Evolutionary conservation across 139 green algal genomes (phyloP), one percentile per base, ranked within the genome.

Genomic region (Chlorella vulgaris): DNA sequence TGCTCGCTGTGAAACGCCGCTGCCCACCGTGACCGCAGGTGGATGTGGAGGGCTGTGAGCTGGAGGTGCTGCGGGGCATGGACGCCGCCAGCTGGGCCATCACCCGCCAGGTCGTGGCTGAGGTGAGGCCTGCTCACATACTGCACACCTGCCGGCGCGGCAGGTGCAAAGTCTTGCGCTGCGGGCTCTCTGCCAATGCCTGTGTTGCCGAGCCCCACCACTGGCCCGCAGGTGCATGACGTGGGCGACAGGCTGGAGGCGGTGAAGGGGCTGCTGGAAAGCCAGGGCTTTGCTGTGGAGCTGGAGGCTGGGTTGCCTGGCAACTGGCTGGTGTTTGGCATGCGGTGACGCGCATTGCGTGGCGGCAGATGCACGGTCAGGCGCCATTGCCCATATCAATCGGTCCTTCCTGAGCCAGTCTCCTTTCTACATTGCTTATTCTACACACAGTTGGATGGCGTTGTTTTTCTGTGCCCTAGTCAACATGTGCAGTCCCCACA

Each of bases 1-100:
- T n/a, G n/a, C n/a, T n/a, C n/a, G n/a, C n/a, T n/a, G n/a, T n/a
- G n/a, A n/a, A n/a, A n/a, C n/a, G n/a, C n/a, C n/a, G n/a, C n/a
- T n/a, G n/a, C n/a, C n/a, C n/a, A n/a, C n/a, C n/a, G n/a, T n/a
- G n/a, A 4, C 29, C 13, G 42, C 74, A 88, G 84, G 63, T 87
- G 1, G 85, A 89, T 81, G 85, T 87, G 8, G 85, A 89, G 43
- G 85, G 85, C 0, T 58, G 33, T 7, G 85, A 89, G 77, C 42
- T 83, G 55, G 65, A 83, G 60, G 71, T 85, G 24, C 73, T 89
- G 58, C 78, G 74, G 2, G 85, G 85, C 26, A 63, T 86, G n/a
- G 71, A 69, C 0, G 2, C 28, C 0, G 8, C 66, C 19, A 33
- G 62, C 35, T 87, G 82, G 85, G 8, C 53, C 28, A 1, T n/a